These are phyloP conservation scores for Pleurotus platypus DNA, from an alignment of 768 basidiomycete species.

Conservation along the genomic window DNA sequence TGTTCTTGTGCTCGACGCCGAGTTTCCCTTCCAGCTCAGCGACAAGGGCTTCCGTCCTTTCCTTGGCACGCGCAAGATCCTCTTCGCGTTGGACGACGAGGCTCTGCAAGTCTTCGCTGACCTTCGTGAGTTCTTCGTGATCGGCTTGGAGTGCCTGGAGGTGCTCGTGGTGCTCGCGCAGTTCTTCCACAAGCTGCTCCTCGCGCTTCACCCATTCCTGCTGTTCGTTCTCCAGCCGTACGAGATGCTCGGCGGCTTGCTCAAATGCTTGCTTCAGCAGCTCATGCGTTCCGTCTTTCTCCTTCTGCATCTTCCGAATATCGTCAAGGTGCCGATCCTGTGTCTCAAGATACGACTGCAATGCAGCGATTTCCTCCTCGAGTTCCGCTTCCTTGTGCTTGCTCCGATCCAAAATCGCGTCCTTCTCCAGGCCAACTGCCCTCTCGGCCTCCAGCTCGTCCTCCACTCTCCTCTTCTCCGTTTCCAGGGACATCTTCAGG, in stretches of 20 bases:
- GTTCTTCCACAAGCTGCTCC: constrained; percentile 52
- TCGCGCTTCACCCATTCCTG: constrained; percentile 66
- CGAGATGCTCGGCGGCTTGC: constrained; percentile 82
- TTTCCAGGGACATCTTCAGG: constrained; percentile 78
- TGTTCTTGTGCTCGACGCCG: constrained; percentile 55
- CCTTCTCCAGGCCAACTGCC: constrained; percentile 76
- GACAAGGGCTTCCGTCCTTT: constrained; percentile 62
- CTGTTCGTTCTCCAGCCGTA: constrained; percentile 75
- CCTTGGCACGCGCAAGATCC: constrained; percentile 69
- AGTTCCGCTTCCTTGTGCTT: constrained; percentile 84
- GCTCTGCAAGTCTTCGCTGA: constrained; percentile 67
- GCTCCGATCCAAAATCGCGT: constrained; percentile 74
- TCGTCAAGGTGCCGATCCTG: constrained; percentile 85
- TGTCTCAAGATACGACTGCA: constrained; percentile 81
- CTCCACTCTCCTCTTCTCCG: constrained; percentile 80
- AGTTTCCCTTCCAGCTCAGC: constrained; percentile 74
- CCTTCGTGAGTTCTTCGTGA: constrained; percentile 59
- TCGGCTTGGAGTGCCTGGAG: constrained; percentile 55
- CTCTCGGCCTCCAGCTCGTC: constrained; percentile 82
- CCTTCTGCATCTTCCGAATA: constrained; percentile 72
- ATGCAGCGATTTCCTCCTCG: constrained; percentile 75
- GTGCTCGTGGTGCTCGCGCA: constrained; percentile 55
- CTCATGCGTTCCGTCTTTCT: constrained; percentile 76
- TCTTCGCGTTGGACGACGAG: constrained; percentile 75
- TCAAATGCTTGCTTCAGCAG: constrained; percentile 71